Conservation (phyloP, 2,329 filamentous ascomycete genomes). For the Alternaria ethzedia region DNA sequence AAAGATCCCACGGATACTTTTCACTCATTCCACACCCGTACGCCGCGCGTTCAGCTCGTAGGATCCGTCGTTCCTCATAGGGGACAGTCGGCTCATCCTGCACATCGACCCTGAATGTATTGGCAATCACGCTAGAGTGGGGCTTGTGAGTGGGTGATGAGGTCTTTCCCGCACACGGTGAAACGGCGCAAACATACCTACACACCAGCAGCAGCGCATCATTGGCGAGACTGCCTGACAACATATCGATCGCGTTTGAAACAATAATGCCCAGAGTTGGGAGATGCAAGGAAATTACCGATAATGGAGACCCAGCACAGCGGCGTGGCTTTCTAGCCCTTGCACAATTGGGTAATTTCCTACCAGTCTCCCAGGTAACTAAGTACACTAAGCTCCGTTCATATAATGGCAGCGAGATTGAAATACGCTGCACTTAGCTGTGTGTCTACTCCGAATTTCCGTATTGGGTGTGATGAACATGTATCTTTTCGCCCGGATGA, state of each 20-base stretch:
- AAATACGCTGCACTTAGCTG: background rate
- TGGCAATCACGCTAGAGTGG: background rate
- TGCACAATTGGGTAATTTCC: background rate
- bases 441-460: background rate
- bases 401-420: background rate
- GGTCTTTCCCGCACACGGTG: background rate
- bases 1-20: background rate
- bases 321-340: background rate
- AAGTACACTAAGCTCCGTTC: background rate
- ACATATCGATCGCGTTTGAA: background rate
- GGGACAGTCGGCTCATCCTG: background rate
- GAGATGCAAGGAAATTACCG: background rate
- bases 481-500: background rate
- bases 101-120: background rate
- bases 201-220: background rate
- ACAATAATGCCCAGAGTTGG: background rate
- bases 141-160: background rate
- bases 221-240: background rate
- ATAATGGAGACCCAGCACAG: background rate
- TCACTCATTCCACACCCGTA: background rate
- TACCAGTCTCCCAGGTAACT: background rate
- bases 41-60: background rate
- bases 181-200: background rate
- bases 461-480: background rate
- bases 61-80: background rate